These are phyloP conservation scores for Geotrichum candidum DNA, from an alignment of 1,139 yeast species.

Conservation along the genomic window DNA sequence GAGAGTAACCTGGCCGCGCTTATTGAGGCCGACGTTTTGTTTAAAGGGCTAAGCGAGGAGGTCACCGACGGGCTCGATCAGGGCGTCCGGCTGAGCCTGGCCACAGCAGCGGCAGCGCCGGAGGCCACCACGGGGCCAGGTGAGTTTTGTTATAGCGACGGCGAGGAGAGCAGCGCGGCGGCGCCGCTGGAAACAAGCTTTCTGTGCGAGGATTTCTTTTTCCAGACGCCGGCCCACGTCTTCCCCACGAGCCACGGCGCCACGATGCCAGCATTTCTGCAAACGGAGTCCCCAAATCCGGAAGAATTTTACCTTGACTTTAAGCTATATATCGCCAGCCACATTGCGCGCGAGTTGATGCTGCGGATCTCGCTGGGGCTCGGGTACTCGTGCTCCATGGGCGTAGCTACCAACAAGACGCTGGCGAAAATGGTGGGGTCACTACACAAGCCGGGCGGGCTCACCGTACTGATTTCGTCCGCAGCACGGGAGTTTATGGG, in stretches of 20 bases:
- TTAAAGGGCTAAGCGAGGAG: slow-evolving; percentile 8
- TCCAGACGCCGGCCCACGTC: slow-evolving; percentile 27
- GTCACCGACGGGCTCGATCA: slow-evolving; percentile 15
- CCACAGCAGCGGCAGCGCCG: slow-evolving; percentile 8
- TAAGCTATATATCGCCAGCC: slow-evolving; percentile 30
- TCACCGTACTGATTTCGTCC: slow-evolving; percentile 30
- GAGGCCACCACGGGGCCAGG: slow-evolving; percentile 13
- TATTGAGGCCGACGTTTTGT: slow-evolving; percentile 18
- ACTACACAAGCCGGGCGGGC: slow-evolving; percentile 33
- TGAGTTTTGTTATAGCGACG: slow-evolving; percentile 23
- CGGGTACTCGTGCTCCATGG: slow-evolving; percentile 35
- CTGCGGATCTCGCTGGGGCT: slow-evolving; percentile 27
- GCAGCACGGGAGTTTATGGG: slow-evolving; percentile 26
- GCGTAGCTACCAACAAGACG: slow-evolving; percentile 31
- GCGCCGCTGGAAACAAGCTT: slow-evolving; percentile 13
- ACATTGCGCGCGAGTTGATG: slow-evolving; percentile 29
- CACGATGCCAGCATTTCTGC: slow-evolving; percentile 12
- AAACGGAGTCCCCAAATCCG: not conserved
- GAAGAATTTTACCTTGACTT: slow-evolving; percentile 16
- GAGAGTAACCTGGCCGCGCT: slow-evolving; percentile 21
- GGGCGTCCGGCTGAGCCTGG: slow-evolving; percentile 7
- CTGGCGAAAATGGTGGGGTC: slow-evolving; percentile 35
- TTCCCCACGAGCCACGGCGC: slow-evolving; percentile 22
- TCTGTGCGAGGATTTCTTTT: slow-evolving; percentile 30
- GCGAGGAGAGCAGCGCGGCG: slow-evolving; percentile 2